Evolutionary conservation across 2,329 filamentous ascomycete species (phyloP).

Genomic region (Monosporascus sp.): DNA sequence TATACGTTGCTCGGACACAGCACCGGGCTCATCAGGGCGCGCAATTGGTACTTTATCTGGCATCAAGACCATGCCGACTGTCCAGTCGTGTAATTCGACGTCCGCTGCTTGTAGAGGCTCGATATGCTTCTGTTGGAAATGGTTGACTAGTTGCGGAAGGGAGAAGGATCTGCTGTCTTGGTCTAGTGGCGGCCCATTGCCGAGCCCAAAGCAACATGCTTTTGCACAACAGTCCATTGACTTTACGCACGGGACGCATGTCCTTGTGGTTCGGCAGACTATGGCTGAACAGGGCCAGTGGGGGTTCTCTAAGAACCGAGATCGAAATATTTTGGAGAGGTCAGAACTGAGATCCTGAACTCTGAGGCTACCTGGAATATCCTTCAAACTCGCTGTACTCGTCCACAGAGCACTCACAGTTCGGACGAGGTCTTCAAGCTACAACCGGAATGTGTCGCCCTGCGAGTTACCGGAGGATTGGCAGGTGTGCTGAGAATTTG

Average conservation of each 20-base stretch:
- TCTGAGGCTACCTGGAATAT: conserved; percentile 57
- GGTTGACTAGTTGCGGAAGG: conserved; percentile 55
- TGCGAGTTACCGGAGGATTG: conserved; percentile 17
- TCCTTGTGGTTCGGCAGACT: conserved; percentile 50
- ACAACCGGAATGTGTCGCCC: conserved; percentile 38
- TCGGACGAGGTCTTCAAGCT: conserved; percentile 48
- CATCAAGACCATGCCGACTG: conserved; percentile 40
- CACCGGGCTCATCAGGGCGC: no score
- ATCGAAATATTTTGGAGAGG: conserved; percentile 50
- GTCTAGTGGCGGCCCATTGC: conserved; percentile 16
- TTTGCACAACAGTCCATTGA: conserved; percentile 51
- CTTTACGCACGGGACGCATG: conserved; percentile 50
- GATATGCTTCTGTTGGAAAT: conserved; percentile 45
- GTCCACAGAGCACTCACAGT: conserved; percentile 60
- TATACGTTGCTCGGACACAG: not conserved
- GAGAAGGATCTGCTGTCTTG: conserved; percentile 41
- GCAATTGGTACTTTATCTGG: conserved; percentile 19
- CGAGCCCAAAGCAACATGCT: conserved; percentile 40
- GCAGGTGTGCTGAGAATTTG: conserved; percentile 11
- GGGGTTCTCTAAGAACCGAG: conserved; percentile 51
- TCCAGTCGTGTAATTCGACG: conserved; percentile 35
- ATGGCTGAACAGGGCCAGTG: conserved; percentile 55
- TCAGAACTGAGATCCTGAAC: conserved; percentile 61
- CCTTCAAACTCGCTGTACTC: conserved; percentile 51
- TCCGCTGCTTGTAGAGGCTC: conserved; percentile 19